Percentiles rank a stretch among this genome's conserved stretches.
These are phyloP conservation scores for Leccinum longicurvipes DNA, from an alignment of 768 basidiomycete genomes.

Conservation along the genomic window DNA sequence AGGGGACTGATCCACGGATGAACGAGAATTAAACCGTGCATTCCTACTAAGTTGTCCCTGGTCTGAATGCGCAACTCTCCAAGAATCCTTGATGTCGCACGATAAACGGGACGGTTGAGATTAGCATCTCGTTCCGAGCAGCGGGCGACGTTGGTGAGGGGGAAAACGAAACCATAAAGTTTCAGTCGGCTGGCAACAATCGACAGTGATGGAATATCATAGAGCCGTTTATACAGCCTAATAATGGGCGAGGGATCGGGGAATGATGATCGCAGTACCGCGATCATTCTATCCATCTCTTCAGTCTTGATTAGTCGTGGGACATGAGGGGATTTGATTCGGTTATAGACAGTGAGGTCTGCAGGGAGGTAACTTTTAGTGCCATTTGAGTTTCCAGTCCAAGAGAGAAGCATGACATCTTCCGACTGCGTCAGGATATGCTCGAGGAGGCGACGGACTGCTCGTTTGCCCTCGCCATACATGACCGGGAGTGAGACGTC, in stretches of 20 bases:
- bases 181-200: background rate
- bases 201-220: background rate
- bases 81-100: background rate
- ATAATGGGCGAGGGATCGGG: background rate
- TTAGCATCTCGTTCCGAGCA: background rate
- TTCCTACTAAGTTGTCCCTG: background rate
- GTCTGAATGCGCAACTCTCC: slow-evolving; percentile 7
- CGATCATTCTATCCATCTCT: background rate
- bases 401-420: background rate
- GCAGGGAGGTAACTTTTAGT: slow-evolving; percentile 1
- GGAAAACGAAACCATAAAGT: slow-evolving; percentile 4
- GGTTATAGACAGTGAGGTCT: slow-evolving; percentile 2
- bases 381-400: background rate
- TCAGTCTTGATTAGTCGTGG: background rate
- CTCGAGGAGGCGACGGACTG: background rate
- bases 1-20: slow-evolving; percentile 13
- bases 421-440: background rate
- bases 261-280: background rate
- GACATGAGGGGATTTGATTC: background rate
- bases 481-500: background rate
- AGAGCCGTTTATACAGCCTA: background rate
- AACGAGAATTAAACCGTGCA: background rate
- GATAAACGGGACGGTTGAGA: background rate
- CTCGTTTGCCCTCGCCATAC: background rate
- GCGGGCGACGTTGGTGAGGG: background rate